Evolutionary conservation across 163 green algal species (phyloP).

Genomic region (Prototheca wickerhamii): DNA sequence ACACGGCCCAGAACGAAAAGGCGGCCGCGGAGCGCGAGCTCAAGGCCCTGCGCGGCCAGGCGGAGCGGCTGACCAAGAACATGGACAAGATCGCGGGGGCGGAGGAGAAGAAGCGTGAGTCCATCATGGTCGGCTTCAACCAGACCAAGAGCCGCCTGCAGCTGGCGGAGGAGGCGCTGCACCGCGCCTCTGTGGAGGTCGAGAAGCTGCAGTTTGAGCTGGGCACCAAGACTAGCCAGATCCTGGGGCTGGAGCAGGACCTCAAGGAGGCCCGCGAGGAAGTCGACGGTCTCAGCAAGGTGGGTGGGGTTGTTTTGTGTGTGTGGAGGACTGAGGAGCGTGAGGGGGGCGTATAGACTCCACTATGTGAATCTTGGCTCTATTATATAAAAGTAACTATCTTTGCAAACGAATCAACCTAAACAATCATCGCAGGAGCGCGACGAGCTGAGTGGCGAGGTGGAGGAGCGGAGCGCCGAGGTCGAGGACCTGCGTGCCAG

Average conservation of each 20-base stretch:
- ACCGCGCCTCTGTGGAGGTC: conserved; percentile 38
- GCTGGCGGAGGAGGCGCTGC: conserved; percentile 40
- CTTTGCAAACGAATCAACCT: too few species aligned
- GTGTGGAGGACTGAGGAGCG: too few species aligned
- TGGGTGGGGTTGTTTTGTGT: background rate
- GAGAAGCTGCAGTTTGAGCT: conserved; percentile 63
- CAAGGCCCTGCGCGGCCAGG: conserved; percentile 42
- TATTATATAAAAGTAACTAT: too few species aligned
- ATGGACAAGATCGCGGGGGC: conserved; percentile 32
- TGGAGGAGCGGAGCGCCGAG: conserved; percentile 23
- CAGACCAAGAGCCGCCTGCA: conserved; percentile 52
- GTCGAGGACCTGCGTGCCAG: conserved; percentile 33
- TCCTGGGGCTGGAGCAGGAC: too few species aligned
- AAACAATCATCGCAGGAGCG: conserved; percentile 23
- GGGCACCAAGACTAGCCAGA: conserved; percentile 47
- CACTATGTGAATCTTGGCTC: too few species aligned
- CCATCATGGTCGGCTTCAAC: conserved; percentile 63
- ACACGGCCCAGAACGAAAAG: conserved; percentile 50
- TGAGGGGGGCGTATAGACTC: too few species aligned
- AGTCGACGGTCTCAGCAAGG: too few species aligned
- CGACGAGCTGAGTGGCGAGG: conserved; percentile 15
- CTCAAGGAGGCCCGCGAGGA: too few species aligned
- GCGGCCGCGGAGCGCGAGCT: conserved; percentile 64
- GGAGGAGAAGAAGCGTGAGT: conserved; percentile 65
- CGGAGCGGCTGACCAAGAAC: conserved; percentile 58